phyloP scores from a whole-genome alignment of 352 stramenopile genomes.

The Aphanomyces euteiches region DNA sequence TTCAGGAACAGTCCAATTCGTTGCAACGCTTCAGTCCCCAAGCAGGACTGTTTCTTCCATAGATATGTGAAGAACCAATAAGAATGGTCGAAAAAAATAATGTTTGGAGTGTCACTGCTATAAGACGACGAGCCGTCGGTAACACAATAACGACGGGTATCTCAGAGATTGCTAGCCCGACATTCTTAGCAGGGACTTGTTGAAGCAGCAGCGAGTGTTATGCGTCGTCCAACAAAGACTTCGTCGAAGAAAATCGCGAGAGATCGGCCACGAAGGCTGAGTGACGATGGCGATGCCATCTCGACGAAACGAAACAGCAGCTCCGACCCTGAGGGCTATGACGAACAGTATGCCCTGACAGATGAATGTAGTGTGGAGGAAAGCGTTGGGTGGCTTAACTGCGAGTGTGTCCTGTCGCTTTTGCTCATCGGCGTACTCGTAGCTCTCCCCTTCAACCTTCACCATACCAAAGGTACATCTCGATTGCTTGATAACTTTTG shows the following conservation, averaged over 20 bases:
- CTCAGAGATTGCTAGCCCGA: too few relatives aligned
- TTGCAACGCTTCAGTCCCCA: too few relatives aligned
- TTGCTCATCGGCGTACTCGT: constrained; percentile 36
- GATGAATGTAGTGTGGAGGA: not conserved
- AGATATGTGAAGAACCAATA: not conserved
- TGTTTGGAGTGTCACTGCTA: too few relatives aligned
- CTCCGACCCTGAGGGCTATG: not conserved
- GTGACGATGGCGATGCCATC: constrained; percentile 7
- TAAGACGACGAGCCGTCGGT: too few relatives aligned
- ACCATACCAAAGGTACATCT: constrained; percentile 29
- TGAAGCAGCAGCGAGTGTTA: not conserved
- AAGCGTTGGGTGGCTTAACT: constrained; percentile 37
- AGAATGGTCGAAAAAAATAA: not conserved
- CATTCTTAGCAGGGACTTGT: too few relatives aligned
- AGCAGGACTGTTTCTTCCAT: not conserved
- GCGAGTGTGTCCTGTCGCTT: constrained; percentile 39
- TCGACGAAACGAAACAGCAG: not conserved
- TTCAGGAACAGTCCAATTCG: too few relatives aligned
- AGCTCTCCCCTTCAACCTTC: constrained; percentile 38
- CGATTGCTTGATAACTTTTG: not conserved
- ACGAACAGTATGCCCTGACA: not conserved
- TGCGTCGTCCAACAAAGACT: constrained; percentile 18
- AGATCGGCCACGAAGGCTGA: constrained; percentile 6
- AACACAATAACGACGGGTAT: too few relatives aligned
- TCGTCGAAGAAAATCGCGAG: constrained; percentile 22